Evolutionary conservation across 2,329 filamentous ascomycete genomes (phyloP), one percentile per base, ranked within the genome.

Genomic region (Phoma sp.): DNA sequence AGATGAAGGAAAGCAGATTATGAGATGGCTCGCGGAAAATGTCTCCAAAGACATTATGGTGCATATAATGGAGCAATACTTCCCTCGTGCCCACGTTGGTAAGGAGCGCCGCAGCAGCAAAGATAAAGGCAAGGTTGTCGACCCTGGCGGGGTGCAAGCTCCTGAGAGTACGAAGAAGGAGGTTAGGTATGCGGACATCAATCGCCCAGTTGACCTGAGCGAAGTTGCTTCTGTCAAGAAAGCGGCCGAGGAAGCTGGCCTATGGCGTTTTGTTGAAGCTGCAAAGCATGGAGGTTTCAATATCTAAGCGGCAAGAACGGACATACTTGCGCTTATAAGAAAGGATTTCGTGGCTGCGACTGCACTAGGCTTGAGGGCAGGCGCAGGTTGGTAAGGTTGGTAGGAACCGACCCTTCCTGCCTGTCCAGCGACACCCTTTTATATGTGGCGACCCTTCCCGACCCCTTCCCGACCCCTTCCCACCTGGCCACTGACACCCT

Each of bases 51-150:
- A 95, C 72, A 81, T 89, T 36, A 93, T 93, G 74, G 84, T 95
- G 55, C 88, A 96, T 69, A 87, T 96, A 61, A 95, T 95, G 91
- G 91, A 96, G 74, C 91, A 96, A 75, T 95, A 95, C 68, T 87
- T 86, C 58, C 91, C 91, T 0, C 84, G 89, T 59, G 91, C 90
- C 0, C 87, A 96, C 72, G 91, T 96, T 1, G 91, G 91, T 3
- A 93, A 92, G 77, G 77, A 80, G 47, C 84, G 61, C 17, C 65
- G 70, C 17, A 53, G 62, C 21, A 29, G 26, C 77, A 62, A 77
- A 79, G 51, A 65, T 53, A 69, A 61, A 14, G 59, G 63, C 43
- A 61, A 68, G 65, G 54, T 68, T 23, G 38, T 69, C 50, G 65
- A 76, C 51, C 50, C 73, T 55, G 60, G 68, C n/a, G 63, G 68